Base-by-base conservation (phyloP, 2,329 filamentous ascomycete genomes). In the Camptophora hylomeconis region DNA sequence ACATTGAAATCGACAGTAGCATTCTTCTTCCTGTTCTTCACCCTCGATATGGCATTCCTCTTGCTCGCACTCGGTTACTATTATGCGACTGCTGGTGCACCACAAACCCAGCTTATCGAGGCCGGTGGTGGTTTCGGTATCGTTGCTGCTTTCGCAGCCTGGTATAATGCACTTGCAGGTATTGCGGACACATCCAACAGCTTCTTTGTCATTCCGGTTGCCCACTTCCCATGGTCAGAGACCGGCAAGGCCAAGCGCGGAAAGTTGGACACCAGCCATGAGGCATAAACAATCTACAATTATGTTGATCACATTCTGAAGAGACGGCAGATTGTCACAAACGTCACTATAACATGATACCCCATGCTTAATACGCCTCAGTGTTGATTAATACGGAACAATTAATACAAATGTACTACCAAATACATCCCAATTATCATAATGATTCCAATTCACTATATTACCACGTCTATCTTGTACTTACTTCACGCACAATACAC, bases 181-280 rank as follows among this genome's bases (percentile, higher is more conserved):
- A 71, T 89, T 33, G 76, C 78, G 37, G 81, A 89, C 44, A 55
- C 48, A 29, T 59, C 52, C 43, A 66, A 66, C 47, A 89, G 82
- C 64, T 93, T 93, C 74, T 89, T 93, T 66, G 67, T 89, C 54
- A 73, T 92, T 38, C 87, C 86, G 28, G 84, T 94, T 39, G 76
- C 80, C 46, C 84, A 93, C 66, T 92, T 94, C 67, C 87, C 86
- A 30, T 94, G 87, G 87, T 87, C 80, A 20, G 77, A 80, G 46
- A 79, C 78, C 59, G 80, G 72, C 30, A 70, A 69, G 38, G 67
- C 73, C 54, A 54, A 52, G 36, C 69, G 75, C 37, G 51, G 48
- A 35, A 45, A 47, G 39, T n/a, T n/a, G n/a, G n/a, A n/a, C n/a
- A n/a, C n/a, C n/a, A n/a, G n/a, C n/a, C n/a, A n/a, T n/a, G n/a